These are phyloP conservation scores for Rutstroemia sydowiana DNA, from an alignment of 2,329 filamentous ascomycete species.

Conservation along the genomic window DNA sequence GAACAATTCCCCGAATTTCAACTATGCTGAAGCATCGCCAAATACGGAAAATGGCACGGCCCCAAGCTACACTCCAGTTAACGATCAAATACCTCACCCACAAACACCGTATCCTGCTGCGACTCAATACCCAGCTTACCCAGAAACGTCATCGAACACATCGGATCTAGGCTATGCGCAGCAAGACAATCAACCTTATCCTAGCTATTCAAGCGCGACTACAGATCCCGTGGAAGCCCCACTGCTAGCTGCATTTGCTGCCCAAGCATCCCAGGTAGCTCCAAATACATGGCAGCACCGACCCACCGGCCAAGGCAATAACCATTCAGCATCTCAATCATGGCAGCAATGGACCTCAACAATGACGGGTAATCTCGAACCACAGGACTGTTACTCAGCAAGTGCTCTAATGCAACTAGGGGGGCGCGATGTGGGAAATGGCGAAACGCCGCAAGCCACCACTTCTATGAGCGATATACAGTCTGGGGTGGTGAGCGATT, in stretches of 20 bases:
- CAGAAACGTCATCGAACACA: slow-evolving; percentile 15
- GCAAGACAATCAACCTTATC: slow-evolving; percentile 14
- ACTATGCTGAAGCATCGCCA: slow-evolving; percentile 11
- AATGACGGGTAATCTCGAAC: slow-evolving; percentile 25
- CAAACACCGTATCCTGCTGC: slow-evolving; percentile 27
- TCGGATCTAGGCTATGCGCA: slow-evolving; percentile 19
- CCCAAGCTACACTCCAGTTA: slow-evolving; percentile 14
- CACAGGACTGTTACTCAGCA: slow-evolving; percentile 28
- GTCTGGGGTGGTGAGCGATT: background rate
- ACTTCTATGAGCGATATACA: background rate
- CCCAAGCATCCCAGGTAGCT: slow-evolving; percentile 30
- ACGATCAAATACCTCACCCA: slow-evolving; percentile 21
- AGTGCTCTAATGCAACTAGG: slow-evolving; percentile 29
- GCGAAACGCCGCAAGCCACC: slow-evolving; percentile 7
- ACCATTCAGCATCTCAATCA: slow-evolving; percentile 22
- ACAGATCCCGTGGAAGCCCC: slow-evolving; percentile 21
- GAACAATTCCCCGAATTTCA: slow-evolving; percentile 7
- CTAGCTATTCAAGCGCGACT: background rate
- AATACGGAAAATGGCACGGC: slow-evolving; percentile 11
- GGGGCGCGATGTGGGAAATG: slow-evolving; percentile 17
- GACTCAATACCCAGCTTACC: slow-evolving; percentile 27
- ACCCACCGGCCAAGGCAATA: slow-evolving; percentile 10
- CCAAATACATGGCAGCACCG: slow-evolving; percentile 17
- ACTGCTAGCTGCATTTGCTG: slow-evolving; percentile 22
- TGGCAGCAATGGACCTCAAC: slow-evolving; percentile 30